Base-by-base conservation (phyloP, 768 basidiomycete species). In the Amanita muscaria region DNA sequence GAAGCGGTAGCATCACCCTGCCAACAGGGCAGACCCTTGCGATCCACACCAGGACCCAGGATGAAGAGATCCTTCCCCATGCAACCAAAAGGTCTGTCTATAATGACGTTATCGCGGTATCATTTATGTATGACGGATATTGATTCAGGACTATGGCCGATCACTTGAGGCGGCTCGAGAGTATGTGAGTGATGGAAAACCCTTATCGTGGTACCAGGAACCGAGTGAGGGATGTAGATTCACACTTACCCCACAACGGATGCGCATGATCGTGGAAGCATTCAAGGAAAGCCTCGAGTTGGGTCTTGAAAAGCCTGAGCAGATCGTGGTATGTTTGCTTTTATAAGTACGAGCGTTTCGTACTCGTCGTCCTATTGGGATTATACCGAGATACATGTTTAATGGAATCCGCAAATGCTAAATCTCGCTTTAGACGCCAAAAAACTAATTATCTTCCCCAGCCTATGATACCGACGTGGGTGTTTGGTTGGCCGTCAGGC, bases 381-480 rank as follows among this genome's bases (percentile, higher is more conserved):
- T 33, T 7, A 31, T 32, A 30, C 32, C 22, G 12, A 5, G n/a
- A 39, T 12, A 31, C 24, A 19, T 21, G 33, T 39, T 6, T 12
- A 19, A 15, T 29, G 27, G 18, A 2, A 9, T n/a, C 18, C 15
- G 4, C 31, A 33, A 4, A 1, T 30, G n/a, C 11, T 18, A 21
- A 42, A 21, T 12, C 29, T 15, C 24, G 11, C 11, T 12, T 10
- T 22, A 11, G 12, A 42, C 41, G 27, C 12, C 27, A 10, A 35
- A 38, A 22, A 36, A 32, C 44, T 53, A 46, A 48, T 42, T 50
- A 46, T 36, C 44, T 42, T 34, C 39, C 43, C 16, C 50, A 91
- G 88, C 88, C 88, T 14, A 90, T 92, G 96, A 89, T 98, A 42
- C 96, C 96, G 3, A 93, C 96, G 0, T 99, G 71, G 61, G 96